These are phyloP conservation scores for Fonsecaea erecta DNA, from an alignment of 2,329 filamentous ascomycete species.

Conservation along the genomic window DNA sequence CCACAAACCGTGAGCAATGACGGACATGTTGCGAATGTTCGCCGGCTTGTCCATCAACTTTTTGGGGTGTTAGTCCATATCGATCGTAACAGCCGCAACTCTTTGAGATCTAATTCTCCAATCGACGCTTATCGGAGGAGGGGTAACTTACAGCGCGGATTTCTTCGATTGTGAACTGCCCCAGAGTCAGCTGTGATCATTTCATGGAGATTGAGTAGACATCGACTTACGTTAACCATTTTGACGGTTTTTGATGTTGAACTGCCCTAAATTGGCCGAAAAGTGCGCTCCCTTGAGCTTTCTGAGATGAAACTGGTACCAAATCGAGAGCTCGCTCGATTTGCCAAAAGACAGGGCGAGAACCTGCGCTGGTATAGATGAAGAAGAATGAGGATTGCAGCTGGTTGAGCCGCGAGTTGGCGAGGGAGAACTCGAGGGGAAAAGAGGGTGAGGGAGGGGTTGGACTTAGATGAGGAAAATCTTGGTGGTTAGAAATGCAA, in stretches of 20 bases:
- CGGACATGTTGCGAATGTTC: conserved; percentile 94
- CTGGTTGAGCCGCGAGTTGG: conserved; percentile 16
- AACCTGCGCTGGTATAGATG: conserved; percentile 22
- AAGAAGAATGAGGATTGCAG: conserved; percentile 13
- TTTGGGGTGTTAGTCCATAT: conserved; percentile 47
- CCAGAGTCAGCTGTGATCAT: conserved; percentile 42
- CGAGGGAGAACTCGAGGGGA: conserved; percentile 5
- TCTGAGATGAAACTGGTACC: conserved; percentile 16
- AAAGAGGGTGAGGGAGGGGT: conserved; percentile 14
- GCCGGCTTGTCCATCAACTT: conserved; percentile 56
- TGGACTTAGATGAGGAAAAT: conserved; percentile 6
- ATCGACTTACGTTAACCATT: conserved; percentile 86
- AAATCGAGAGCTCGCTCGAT: conserved; percentile 32
- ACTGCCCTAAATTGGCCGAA: conserved; percentile 26
- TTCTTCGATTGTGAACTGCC: conserved; percentile 96
- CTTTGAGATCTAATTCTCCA: not conserved
- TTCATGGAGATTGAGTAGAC: conserved; percentile 5
- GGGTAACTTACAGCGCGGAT: conserved; percentile 51
- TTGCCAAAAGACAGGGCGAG: conserved; percentile 20
- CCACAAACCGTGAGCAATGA: conserved; percentile 89
- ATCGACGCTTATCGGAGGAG: not conserved
- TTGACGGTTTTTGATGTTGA: conserved; percentile 73
- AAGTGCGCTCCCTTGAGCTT: conserved; percentile 38
- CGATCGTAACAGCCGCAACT: conserved; percentile 11
- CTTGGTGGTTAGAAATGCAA: conserved; percentile 9